phyloP scores from a whole-genome alignment of 805 yeast species.

The Ogataea polymorpha region DNA sequence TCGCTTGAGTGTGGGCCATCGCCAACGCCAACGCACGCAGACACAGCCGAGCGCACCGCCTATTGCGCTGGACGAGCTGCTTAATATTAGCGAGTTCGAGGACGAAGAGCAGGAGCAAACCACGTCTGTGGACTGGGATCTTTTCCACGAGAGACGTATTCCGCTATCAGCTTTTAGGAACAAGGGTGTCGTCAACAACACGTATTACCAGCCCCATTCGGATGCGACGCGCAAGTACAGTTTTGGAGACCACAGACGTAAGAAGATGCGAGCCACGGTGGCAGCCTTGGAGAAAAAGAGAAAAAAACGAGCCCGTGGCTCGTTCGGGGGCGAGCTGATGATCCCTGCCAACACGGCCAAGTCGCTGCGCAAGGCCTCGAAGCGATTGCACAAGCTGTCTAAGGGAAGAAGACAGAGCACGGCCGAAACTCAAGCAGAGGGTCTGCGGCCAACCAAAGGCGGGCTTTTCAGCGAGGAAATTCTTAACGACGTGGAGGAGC shows the following conservation, averaged over 20 bases:
- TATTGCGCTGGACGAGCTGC: conserved; percentile 66
- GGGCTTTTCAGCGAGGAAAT: conserved; percentile 77
- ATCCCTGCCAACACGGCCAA: conserved; percentile 21
- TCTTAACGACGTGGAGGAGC: conserved; percentile 70
- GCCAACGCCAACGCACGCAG: conserved; percentile 4
- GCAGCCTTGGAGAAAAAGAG: conserved; percentile 22
- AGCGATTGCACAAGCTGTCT: conserved; percentile 22
- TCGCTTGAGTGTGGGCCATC: conserved; percentile 4
- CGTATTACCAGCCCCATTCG: conserved; percentile 14
- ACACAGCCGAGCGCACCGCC: conserved; percentile 17
- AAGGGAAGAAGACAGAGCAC: conserved; percentile 62
- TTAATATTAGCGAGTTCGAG: conserved; percentile 85
- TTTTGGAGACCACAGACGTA: conserved; percentile 19
- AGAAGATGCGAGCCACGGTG: conserved; percentile 14
- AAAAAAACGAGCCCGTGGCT: conserved; percentile 29
- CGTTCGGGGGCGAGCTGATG: conserved; percentile 26
- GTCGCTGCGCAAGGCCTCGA: conserved; percentile 19
- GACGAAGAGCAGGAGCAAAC: conserved; percentile 59
- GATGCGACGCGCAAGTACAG: conserved; percentile 26
- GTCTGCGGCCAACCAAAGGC: conserved; percentile 67
- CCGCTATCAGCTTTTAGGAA: conserved; percentile 92
- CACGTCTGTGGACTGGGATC: conserved; percentile 23
- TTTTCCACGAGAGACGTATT: conserved; percentile 44
- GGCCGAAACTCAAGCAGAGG: conserved; percentile 74
- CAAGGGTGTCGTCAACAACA: conserved; percentile 47